These are phyloP conservation scores for Colletotrichum kahawae DNA, from an alignment of 2,329 filamentous ascomycete species.

Conservation along the genomic window DNA sequence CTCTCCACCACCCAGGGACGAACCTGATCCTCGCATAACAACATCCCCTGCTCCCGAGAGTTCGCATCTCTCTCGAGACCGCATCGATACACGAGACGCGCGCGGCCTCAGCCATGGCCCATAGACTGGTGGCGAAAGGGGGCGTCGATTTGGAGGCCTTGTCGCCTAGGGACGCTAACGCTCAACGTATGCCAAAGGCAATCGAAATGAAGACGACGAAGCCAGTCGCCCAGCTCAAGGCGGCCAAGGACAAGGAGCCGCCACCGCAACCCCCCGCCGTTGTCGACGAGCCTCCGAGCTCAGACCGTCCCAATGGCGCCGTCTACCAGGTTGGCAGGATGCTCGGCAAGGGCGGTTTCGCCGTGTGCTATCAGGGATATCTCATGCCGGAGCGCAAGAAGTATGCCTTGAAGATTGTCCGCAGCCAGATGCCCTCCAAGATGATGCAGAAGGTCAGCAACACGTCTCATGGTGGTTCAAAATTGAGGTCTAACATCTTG, in stretches of 20 bases:
- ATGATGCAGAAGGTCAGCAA: conserved; percentile 78
- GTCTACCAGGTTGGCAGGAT: conserved; percentile 77
- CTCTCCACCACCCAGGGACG: neutral
- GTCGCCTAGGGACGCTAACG: conserved; percentile 69
- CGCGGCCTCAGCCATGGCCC: conserved; percentile 42
- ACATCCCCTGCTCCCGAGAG: neutral
- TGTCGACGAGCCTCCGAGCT: conserved; percentile 67
- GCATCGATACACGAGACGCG: neutral
- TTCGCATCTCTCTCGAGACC: neutral
- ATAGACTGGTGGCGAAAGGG: conserved; percentile 54
- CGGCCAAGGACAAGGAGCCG: conserved; percentile 69
- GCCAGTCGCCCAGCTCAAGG: conserved; percentile 56
- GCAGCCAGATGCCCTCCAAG: conserved; percentile 80
- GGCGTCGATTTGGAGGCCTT: conserved; percentile 65
- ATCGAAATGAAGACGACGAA: conserved; percentile 51
- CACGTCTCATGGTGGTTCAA: no score
- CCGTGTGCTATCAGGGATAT: conserved; percentile 78
- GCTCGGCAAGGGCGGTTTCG: conserved; percentile 82
- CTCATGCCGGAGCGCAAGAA: conserved; percentile 69
- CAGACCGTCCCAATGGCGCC: conserved; percentile 72
- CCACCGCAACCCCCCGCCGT: conserved; percentile 67
- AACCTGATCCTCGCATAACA: neutral
- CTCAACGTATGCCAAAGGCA: conserved; percentile 54
- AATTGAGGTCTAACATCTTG: neutral
- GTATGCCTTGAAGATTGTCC: conserved; percentile 83